phyloP scores from a whole-genome alignment of 768 basidiomycete genomes.

The Lactarius psammicola region DNA sequence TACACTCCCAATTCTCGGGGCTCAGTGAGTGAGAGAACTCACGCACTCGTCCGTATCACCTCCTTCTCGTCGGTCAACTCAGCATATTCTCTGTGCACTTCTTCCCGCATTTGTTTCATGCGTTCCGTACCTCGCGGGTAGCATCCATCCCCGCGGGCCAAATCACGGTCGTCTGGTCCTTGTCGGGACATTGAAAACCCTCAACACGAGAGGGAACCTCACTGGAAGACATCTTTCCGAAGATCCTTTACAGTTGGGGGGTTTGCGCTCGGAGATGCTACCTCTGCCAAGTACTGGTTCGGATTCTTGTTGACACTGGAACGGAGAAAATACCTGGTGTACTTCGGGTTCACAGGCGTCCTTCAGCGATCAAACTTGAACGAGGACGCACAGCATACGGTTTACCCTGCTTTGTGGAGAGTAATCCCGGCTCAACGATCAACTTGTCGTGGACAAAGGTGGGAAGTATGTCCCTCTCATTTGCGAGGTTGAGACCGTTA shows the following conservation, averaged over 20 bases:
- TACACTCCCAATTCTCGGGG: neutral
- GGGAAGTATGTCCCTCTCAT: conserved; percentile 51
- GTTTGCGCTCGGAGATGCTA: conserved; percentile 55
- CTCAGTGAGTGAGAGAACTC: conserved; percentile 42
- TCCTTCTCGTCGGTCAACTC: conserved; percentile 91
- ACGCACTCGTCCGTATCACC: conserved; percentile 84
- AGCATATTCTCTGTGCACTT: conserved; percentile 73
- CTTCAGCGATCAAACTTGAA: no score
- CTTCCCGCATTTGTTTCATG: conserved; percentile 62
- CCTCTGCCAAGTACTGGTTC: conserved; percentile 50
- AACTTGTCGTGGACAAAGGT: conserved; percentile 74
- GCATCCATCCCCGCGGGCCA: conserved; percentile 80
- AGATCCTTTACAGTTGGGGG: conserved; percentile 44
- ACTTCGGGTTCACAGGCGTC: neutral
- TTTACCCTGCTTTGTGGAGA: conserved; percentile 68
- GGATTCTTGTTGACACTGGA: conserved; percentile 55
- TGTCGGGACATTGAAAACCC: conserved; percentile 66
- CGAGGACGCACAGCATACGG: conserved; percentile 54
- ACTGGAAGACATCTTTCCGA: conserved; percentile 55
- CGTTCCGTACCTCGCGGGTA: conserved; percentile 61
- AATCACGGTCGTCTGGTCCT: conserved; percentile 54
- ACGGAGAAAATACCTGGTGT: conserved; percentile 70
- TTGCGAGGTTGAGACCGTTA: conserved; percentile 54
- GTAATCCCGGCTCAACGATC: conserved; percentile 71
- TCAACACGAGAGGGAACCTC: conserved; percentile 57